Conservation (phyloP, 2,329 filamentous ascomycete genomes). For the Epichloe sp. region DNA sequence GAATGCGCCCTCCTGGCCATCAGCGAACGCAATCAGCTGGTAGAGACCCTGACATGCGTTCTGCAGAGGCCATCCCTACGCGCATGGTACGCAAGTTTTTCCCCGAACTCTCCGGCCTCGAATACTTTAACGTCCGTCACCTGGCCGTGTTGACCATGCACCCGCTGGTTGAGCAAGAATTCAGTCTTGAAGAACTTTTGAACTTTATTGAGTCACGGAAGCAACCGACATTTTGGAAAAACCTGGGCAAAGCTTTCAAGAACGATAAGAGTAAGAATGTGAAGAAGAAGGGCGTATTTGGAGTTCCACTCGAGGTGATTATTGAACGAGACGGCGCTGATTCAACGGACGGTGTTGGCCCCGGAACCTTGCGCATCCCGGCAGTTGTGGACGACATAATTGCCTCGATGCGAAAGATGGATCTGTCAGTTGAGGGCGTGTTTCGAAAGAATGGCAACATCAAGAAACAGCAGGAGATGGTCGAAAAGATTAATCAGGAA, state of each 20-base stretch:
- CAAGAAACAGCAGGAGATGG: constrained; percentile 76
- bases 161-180: constrained; percentile 76
- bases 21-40: constrained; percentile 46
- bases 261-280: constrained; percentile 62
- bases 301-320: constrained; percentile 74
- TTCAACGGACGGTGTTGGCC: constrained; percentile 93
- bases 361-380: constrained; percentile 78
- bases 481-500: constrained; percentile 73
- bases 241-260: constrained; percentile 92
- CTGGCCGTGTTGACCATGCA: constrained; percentile 93
- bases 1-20: constrained; percentile 49
- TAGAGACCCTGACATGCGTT: constrained; percentile 37
- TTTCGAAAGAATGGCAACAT: constrained; percentile 99
- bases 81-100: constrained; percentile 69
- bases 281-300: constrained; percentile 92
- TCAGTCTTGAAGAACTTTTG: constrained; percentile 85
- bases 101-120: constrained; percentile 84
- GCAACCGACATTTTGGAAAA: constrained; percentile 88
- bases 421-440: constrained; percentile 95
- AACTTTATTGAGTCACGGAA: constrained; percentile 88
- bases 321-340: constrained; percentile 91
- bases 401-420: constrained; percentile 93
- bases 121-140: constrained; percentile 95
- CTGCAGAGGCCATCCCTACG: constrained; percentile 39
- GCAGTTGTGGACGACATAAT: constrained; percentile 93